Percentiles rank a stretch among this genome's conserved stretches.
These are phyloP conservation scores for Rhodotorula sphaerocarpa DNA, from an alignment of 768 basidiomycete species.

Conservation along the genomic window DNA sequence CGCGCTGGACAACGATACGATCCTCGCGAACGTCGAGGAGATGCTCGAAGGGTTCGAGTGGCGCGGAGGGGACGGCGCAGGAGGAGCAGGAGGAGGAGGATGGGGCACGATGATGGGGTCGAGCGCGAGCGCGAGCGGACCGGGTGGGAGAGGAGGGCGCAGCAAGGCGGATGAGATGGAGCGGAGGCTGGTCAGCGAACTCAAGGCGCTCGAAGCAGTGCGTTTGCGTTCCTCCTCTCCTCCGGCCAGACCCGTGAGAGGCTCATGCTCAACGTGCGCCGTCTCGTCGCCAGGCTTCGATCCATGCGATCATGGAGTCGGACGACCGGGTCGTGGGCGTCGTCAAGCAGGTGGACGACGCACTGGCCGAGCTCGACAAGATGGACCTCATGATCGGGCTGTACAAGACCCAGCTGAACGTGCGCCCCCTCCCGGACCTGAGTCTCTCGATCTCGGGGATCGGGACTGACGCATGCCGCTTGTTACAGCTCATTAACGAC, in stretches of 20 bases:
- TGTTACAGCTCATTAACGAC: constrained; percentile 71
- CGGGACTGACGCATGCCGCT: too few species aligned
- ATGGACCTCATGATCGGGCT: constrained; percentile 83
- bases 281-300: constrained; percentile 86
- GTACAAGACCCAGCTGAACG: constrained; percentile 94
- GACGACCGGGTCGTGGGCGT: constrained; percentile 84
- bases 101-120: too few species aligned
- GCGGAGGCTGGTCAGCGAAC: constrained; percentile 74
- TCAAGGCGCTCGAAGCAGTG: constrained; percentile 89
- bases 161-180: constrained; percentile 80
- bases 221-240: constrained; percentile 18
- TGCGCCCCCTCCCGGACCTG: constrained; percentile 46
- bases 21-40: constrained; percentile 87
- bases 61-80: constrained; percentile 49
- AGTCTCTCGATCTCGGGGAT: neutral
- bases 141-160: constrained; percentile 55
- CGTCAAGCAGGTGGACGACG: constrained; percentile 79
- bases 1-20: constrained; percentile 59
- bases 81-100: too few species aligned
- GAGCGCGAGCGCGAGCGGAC: constrained; percentile 50
- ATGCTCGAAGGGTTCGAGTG: constrained; percentile 99
- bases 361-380: constrained; percentile 74
- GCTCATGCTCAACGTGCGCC: too few species aligned
- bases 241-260: neutral
- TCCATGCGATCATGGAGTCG: constrained; percentile 92